A percentile compares a stretch with the other conserved stretches of the same genome.
phyloP scores from a whole-genome alignment of 2,329 filamentous ascomycete genomes.

The Cryphonectria japonica region DNA sequence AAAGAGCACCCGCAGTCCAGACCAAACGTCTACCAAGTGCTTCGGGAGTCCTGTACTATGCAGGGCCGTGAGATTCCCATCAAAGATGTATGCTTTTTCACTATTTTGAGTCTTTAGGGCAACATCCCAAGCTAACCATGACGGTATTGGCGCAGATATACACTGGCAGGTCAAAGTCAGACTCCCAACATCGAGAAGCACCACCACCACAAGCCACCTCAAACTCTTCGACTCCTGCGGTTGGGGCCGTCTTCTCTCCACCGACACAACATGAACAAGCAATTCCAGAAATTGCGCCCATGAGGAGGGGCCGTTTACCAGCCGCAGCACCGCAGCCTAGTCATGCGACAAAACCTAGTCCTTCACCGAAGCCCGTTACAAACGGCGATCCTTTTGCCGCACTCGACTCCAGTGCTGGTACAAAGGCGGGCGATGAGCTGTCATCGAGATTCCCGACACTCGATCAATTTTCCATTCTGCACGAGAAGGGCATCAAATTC shows the following conservation, averaged over 20 bases:
- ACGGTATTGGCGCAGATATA: constrained; percentile 66
- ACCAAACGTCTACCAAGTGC: constrained; percentile 92
- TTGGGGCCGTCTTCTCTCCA: constrained; percentile 83
- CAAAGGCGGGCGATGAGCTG: constrained; percentile 72
- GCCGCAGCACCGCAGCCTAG: constrained; percentile 43
- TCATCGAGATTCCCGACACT: constrained; percentile 86
- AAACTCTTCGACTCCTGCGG: constrained; percentile 59
- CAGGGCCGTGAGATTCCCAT: constrained; percentile 85
- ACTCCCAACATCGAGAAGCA: constrained; percentile 54
- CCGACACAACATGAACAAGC: constrained; percentile 69
- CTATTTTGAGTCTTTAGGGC: constrained; percentile 20
- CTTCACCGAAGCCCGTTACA: constrained; percentile 71
- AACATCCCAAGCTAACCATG: constrained; percentile 31
- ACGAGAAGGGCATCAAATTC: constrained; percentile 83
- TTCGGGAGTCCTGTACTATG: constrained; percentile 87
- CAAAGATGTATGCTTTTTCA: constrained; percentile 70
- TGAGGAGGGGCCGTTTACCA: constrained; percentile 82
- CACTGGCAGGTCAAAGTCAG: constrained; percentile 64
- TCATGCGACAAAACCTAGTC: constrained; percentile 56
- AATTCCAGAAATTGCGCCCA: constrained; percentile 89
- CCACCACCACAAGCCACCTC: constrained; percentile 59
- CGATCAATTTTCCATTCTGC: constrained; percentile 88
- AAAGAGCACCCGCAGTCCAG: constrained; percentile 76
- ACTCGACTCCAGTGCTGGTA: constrained; percentile 61
- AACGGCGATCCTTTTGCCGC: constrained; percentile 87